Evolutionary conservation across 148 eudicot genomes (phyloP).

Genomic region (Simmondsia chinensis): DNA sequence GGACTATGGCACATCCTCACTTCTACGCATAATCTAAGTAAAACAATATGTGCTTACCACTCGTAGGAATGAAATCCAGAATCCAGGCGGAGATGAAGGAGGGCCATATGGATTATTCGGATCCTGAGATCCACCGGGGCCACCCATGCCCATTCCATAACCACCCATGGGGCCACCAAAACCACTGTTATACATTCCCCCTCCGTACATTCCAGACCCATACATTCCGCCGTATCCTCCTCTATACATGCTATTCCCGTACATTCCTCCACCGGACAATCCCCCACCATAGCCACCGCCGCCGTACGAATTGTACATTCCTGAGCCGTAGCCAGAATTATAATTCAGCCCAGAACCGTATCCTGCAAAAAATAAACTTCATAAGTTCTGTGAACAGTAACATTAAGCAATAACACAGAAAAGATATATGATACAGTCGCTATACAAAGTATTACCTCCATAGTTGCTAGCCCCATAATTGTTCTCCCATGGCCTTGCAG

Average conservation of each 20-base stretch:
- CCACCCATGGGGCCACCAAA: slow-evolving; percentile 49
- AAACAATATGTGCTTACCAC: slow-evolving; percentile 82
- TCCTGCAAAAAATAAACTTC: slow-evolving; percentile 35
- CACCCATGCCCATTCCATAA: slow-evolving; percentile 20
- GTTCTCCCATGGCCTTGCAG: slow-evolving; percentile 92
- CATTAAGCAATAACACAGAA: neutral
- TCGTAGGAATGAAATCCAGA: slow-evolving; percentile 87
- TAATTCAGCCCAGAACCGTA: slow-evolving; percentile 44
- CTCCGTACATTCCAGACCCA: slow-evolving; percentile 52
- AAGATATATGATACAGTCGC: neutral
- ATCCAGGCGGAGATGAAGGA: slow-evolving; percentile 87
- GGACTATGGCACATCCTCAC: too few relatives aligned
- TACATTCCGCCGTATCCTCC: slow-evolving; percentile 52
- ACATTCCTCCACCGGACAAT: slow-evolving; percentile 48
- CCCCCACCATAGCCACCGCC: slow-evolving; percentile 68
- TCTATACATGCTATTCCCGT: slow-evolving; percentile 57
- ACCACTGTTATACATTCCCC: slow-evolving; percentile 26
- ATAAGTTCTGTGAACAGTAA: slow-evolving; percentile 2
- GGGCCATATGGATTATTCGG: slow-evolving; percentile 57
- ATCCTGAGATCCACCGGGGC: slow-evolving; percentile 11
- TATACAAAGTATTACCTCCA: slow-evolving; percentile 48
- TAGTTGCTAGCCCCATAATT: slow-evolving; percentile 32
- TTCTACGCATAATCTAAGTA: too few relatives aligned
- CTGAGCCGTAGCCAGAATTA: slow-evolving; percentile 58
- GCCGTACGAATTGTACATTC: slow-evolving; percentile 63